phyloP scores from a whole-genome alignment of 768 basidiomycete species.

The Gyrodon lividus region DNA sequence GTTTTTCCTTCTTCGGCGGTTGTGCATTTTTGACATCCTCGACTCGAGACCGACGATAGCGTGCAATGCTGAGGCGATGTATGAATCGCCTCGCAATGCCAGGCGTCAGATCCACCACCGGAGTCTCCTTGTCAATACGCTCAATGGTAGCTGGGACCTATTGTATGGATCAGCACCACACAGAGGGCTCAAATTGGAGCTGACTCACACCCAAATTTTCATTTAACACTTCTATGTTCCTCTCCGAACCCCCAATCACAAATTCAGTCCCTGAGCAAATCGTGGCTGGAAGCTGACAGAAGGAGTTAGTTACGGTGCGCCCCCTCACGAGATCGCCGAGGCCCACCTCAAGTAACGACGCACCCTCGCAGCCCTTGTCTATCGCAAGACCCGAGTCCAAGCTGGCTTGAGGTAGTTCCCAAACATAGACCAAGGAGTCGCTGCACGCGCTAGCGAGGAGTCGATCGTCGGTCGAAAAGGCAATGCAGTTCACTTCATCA shows the following conservation, averaged over 20 bases:
- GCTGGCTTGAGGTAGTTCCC: conserved; percentile 30
- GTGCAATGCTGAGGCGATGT: conserved; percentile 5
- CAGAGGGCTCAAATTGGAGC: not conserved
- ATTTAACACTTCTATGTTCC: conserved; percentile 9
- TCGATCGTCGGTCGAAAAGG: conserved; percentile 32
- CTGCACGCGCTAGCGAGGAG: conserved; percentile 32
- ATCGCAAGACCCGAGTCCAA: conserved; percentile 30
- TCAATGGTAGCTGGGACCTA: conserved; percentile 10
- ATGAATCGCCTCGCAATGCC: conserved; percentile 2
- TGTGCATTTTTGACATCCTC: conserved; percentile 8
- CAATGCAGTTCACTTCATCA: conserved; percentile 27
- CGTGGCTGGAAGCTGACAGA: conserved; percentile 12
- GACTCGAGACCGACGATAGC: conserved; percentile 1
- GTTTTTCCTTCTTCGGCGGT: conserved; percentile 8
- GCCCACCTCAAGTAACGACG: conserved; percentile 26
- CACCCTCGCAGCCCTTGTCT: conserved; percentile 20
- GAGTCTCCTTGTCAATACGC: conserved; percentile 7
- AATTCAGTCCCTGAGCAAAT: not conserved
- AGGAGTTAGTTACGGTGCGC: conserved; percentile 2
- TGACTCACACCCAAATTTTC: conserved; percentile 19
- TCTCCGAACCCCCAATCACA: conserved; percentile 2
- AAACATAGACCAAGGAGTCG: conserved; percentile 29
- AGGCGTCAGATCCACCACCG: conserved; percentile 6
- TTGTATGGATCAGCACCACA: conserved; percentile 5
- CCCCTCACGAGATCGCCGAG: conserved; percentile 1